Conservation (phyloP, 352 stramenopile species). For the Pilasporangium apinafurcum region DNA sequence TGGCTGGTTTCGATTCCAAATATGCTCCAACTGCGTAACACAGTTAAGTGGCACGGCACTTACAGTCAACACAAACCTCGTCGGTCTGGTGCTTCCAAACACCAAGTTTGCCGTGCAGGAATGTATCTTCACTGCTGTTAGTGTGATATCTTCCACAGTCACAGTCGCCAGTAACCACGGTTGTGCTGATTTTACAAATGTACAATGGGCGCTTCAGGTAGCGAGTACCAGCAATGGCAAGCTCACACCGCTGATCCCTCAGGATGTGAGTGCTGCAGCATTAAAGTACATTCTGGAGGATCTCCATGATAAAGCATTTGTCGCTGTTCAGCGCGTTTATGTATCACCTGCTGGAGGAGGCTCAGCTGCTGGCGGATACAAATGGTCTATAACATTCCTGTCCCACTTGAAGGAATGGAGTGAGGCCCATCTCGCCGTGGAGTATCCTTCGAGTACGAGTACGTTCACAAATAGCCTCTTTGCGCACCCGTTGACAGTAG, state of each 20-base stretch:
- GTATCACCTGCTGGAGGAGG: conserved; percentile 10
- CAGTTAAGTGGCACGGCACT: conserved; percentile 38
- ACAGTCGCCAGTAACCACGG: conserved; percentile 54
- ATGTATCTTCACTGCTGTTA: conserved; percentile 58
- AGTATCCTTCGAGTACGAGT: conserved; percentile 42
- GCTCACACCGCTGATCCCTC: conserved; percentile 57
- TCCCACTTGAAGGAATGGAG: conserved; percentile 81
- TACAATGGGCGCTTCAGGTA: conserved; percentile 36
- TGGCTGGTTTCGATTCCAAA: conserved; percentile 37
- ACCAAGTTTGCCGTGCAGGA: conserved; percentile 65
- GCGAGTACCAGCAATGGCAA: conserved; percentile 9
- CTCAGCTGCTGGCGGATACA: conserved; percentile 34
- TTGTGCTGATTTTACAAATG: conserved; percentile 35
- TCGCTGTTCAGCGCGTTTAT: conserved; percentile 31
- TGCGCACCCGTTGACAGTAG: conserved; percentile 34
- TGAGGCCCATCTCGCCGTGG: conserved; percentile 57
- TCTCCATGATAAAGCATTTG: conserved; percentile 23
- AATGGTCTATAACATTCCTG: conserved; percentile 91
- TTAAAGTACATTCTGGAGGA: conserved; percentile 68
- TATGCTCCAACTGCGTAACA: conserved; percentile 58
- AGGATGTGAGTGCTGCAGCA: conserved; percentile 43
- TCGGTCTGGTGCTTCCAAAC: conserved; percentile 38
- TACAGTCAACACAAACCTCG: conserved; percentile 52
- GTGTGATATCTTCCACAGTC: conserved; percentile 31
- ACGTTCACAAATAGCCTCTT: conserved; percentile 48